Percentiles rank a stretch among this genome's conserved stretches.
phyloP scores from a whole-genome alignment of 2,329 filamentous ascomycete species.

The Epichloe typhina region DNA sequence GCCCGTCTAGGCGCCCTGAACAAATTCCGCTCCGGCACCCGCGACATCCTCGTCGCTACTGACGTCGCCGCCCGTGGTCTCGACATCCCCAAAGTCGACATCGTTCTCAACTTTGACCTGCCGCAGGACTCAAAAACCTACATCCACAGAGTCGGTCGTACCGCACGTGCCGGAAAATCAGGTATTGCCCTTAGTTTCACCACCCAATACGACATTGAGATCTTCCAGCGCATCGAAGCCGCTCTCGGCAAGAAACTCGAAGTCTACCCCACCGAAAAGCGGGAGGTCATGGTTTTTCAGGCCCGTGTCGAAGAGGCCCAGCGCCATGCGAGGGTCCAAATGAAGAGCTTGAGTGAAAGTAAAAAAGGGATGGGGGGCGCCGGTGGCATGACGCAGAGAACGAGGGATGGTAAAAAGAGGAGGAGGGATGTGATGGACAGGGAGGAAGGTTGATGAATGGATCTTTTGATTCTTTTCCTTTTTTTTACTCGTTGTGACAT shows the following conservation, averaged over 20 bases:
- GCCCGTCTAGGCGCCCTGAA: constrained; percentile 75
- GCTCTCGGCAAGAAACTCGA: constrained; percentile 65
- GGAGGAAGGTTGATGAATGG: constrained; percentile 50
- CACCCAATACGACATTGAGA: constrained; percentile 77
- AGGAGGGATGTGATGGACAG: constrained; percentile 55
- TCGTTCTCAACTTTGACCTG: constrained; percentile 77
- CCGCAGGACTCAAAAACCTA: constrained; percentile 82
- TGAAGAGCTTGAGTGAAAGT: constrained; percentile 68
- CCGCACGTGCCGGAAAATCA: constrained; percentile 73
- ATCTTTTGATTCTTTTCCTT: too few species aligned
- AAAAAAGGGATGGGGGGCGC: constrained; percentile 39
- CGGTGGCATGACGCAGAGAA: constrained; percentile 24
- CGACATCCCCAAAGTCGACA: constrained; percentile 82
- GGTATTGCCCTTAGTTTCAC: constrained; percentile 71
- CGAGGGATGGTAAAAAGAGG: constrained; percentile 27
- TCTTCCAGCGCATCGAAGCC: constrained; percentile 69
- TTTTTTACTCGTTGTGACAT: too few species aligned
- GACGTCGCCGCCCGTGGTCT: constrained; percentile 89
- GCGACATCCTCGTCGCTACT: constrained; percentile 81
- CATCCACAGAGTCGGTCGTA: constrained; percentile 79
- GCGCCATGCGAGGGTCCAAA: constrained; percentile 61
- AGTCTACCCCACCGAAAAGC: constrained; percentile 58
- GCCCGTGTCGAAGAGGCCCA: constrained; percentile 73
- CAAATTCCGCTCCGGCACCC: constrained; percentile 72
- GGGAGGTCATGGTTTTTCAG: constrained; percentile 75